A percentile compares a stretch with the other conserved stretches of the same genome.
Evolutionary conservation across 805 yeast species (phyloP).

Genomic region (Candida qinlingensis): DNA sequence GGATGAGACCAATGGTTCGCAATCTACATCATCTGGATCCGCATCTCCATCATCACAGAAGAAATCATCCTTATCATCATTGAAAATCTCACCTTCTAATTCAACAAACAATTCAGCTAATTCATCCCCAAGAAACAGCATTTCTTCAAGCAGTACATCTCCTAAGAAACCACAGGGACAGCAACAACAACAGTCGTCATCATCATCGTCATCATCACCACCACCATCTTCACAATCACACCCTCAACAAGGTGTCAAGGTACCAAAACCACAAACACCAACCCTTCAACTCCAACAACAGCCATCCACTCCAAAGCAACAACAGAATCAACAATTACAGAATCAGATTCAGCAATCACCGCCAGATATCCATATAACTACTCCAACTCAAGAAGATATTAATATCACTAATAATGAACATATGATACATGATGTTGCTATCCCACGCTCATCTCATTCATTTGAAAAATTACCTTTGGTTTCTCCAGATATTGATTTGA

Average conservation of each 20-base stretch:
- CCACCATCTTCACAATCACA: background rate
- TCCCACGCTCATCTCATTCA: conserved; percentile 43
- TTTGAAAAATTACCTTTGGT: conserved; percentile 57
- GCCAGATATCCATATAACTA: conserved; percentile 1
- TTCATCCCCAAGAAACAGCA: conserved; percentile 22
- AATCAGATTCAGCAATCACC: conserved; percentile 1
- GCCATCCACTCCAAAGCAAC: conserved; percentile 4
- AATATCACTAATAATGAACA: background rate
- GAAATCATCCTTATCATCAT: background rate
- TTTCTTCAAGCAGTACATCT: conserved; percentile 8
- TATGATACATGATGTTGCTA: conserved; percentile 15
- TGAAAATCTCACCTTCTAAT: conserved; percentile 3
- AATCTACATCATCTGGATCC: conserved; percentile 9
- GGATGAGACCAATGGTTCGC: conserved; percentile 19
- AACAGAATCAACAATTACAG: background rate
- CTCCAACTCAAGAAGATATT: conserved; percentile 5
- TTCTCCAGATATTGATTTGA: conserved; percentile 71
- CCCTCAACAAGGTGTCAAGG: background rate
- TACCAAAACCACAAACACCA: background rate
- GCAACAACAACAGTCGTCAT: background rate
- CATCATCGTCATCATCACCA: background rate
- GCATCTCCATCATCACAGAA: background rate
- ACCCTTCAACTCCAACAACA: conserved; percentile 4
- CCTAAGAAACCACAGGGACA: conserved; percentile 2
- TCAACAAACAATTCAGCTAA: conserved; percentile 8